Percentiles rank a stretch among this genome's conserved stretches.
Conservation (phyloP, 2,329 filamentous ascomycete genomes). For the Fusarium praegraminearum region DNA sequence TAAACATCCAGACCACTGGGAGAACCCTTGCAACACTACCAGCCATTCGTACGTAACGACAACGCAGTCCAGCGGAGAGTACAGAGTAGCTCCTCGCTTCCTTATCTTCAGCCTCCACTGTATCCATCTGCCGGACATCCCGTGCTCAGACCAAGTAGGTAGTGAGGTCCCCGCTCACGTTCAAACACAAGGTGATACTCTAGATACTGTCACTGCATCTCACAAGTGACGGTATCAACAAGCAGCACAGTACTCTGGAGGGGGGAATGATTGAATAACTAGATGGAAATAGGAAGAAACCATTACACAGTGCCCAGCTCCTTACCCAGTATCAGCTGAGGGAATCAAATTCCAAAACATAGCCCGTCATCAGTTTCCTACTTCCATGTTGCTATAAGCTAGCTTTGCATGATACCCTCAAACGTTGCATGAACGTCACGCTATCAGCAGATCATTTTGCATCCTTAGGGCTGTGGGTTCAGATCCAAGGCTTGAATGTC, state of each 20-base stretch:
- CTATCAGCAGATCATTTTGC: not conserved
- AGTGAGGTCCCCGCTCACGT: slow-evolving; percentile 5
- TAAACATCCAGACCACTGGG: slow-evolving; percentile 11
- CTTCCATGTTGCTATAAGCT: not conserved
- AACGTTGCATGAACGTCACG: not conserved
- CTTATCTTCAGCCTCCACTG: slow-evolving; percentile 17
- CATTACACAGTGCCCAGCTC: not conserved
- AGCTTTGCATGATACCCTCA: not conserved
- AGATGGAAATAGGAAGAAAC: not conserved
- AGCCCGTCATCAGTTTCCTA: not conserved
- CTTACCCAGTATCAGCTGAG: not conserved
- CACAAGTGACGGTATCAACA: slow-evolving; percentile 13
- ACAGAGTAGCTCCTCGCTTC: slow-evolving; percentile 18
- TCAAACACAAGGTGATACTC: not conserved
- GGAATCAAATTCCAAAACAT: not conserved
- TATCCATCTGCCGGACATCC: slow-evolving; percentile 28
- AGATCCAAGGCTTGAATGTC: not conserved
- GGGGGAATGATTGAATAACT: not conserved
- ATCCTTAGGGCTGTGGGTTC: not conserved
- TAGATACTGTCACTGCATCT: not conserved
- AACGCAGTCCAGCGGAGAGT: slow-evolving; percentile 34
- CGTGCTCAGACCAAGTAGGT: slow-evolving; percentile 9
- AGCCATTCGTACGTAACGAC: slow-evolving; percentile 33
- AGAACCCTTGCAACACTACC: slow-evolving; percentile 9
- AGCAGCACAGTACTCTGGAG: not conserved